These are phyloP conservation scores for Plasmodium ovale DNA, from an alignment of 169 alveolate species.

Conservation along the genomic window DNA sequence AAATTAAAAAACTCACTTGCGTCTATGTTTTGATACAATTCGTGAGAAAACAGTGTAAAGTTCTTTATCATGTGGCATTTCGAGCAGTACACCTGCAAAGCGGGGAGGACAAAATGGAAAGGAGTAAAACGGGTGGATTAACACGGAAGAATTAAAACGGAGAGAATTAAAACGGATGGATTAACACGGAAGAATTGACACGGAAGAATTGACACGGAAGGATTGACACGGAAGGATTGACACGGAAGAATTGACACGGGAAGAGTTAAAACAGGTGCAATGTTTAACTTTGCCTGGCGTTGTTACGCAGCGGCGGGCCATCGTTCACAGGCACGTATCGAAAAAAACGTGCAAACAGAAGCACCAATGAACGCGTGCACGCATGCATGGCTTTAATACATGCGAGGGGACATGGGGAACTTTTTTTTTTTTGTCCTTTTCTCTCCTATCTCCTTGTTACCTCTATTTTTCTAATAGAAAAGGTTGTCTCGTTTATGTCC, in stretches of 20 bases:
- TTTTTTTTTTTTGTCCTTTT: conserved; percentile 1
- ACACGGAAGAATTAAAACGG: neutral
- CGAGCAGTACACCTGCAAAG: conserved; percentile 44
- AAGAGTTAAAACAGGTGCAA: too few relatives aligned
- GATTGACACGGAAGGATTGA: neutral
- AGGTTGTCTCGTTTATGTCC: conserved; percentile 37
- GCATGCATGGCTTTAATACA: neutral
- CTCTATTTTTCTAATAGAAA: conserved; percentile 44
- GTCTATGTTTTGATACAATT: conserved; percentile 27
- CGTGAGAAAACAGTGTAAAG: conserved; percentile 34
- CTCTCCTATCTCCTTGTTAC: neutral
- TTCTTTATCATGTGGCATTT: conserved; percentile 58
- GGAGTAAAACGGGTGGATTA: neutral
- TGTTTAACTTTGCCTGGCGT: too few relatives aligned
- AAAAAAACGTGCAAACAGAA: too few relatives aligned
- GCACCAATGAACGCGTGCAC: neutral
- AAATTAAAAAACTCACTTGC: conserved; percentile 27
- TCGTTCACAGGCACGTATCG: too few relatives aligned
- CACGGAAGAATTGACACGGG: too few relatives aligned
- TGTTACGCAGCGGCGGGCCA: too few relatives aligned
- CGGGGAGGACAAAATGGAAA: conserved; percentile 11
- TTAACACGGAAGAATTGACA: neutral
- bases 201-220: neutral
- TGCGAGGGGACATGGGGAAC: too few relatives aligned
- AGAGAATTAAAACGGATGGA: neutral